Evolutionary conservation across 495 filamentous ascomycete genomes (phyloP), one percentile per base, ranked within the genome.

Genomic region (Neurospora sp.): DNA sequence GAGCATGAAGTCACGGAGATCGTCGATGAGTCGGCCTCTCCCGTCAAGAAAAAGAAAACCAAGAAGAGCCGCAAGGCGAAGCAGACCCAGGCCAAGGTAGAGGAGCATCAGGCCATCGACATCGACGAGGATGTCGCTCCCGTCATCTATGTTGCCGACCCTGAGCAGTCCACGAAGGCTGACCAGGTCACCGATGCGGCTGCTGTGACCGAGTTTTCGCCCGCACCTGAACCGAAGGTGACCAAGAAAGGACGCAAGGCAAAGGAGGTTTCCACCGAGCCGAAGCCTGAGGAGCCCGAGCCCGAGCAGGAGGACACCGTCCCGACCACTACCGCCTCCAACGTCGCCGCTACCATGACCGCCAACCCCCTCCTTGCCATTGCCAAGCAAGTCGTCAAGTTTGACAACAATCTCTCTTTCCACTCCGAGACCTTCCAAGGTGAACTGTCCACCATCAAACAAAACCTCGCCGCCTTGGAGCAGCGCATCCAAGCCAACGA

Each of bases 401-500:
- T 62, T 4, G 27, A 62, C 54, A 62, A 62, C 54, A 62, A 16
- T 18, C 54, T 62, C 11, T 31, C 54, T 1, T 62, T 31, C 23
- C 23, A 39, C 6, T 38, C 74, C 49, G n/a, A 41, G 1, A 9
- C 12, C n/a, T 71, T 75, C 40, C 73, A 60, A 16, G 11, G 14
- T 9, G 71, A 38, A 31, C 35, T 37, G 0, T 54, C 12, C 6
- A 10, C 4, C 12, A 16, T 75, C 12, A 72, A 54, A 14, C 2
- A 14, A 2, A 39, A 72, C 69, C 38, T 80, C 18, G 20, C 49
- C 6, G n/a, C 6, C 2, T 69, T 80, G 16, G 72, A 73, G 16
- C 42, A 39, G 31, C 73, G 70, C 8, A 54, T 74, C 10, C 69
- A 75, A 5, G 14, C 41, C 6, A 71, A 78, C 16, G 75, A 74